phyloP scores from a whole-genome alignment of 371 early-diverging fungal genomes.

The Apophysomyces trapeziformis region DNA sequence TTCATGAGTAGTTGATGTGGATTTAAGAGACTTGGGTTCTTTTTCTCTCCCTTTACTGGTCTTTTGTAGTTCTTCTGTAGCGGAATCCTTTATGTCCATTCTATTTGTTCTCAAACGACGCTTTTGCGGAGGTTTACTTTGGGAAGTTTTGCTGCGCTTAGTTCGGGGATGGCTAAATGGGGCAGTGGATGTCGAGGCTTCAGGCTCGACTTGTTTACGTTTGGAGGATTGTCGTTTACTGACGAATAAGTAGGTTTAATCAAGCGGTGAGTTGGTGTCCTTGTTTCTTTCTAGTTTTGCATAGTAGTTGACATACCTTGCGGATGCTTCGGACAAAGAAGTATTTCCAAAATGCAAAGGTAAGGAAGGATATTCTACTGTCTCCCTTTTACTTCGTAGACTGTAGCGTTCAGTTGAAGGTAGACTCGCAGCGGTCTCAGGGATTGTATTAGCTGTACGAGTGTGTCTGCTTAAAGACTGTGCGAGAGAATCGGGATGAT shows the following conservation, averaged over 20 bases:
- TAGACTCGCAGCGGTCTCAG: slow-evolving; percentile 8
- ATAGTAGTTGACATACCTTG: neutral
- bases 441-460: slow-evolving; percentile 12
- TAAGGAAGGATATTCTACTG: neutral
- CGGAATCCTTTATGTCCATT: neutral
- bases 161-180: slow-evolving; percentile 1
- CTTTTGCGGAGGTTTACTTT: neutral
- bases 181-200: slow-evolving; percentile 8
- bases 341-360: neutral
- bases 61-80: neutral
- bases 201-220: slow-evolving; percentile 3
- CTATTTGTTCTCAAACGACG: neutral
- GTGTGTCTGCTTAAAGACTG: slow-evolving; percentile 8
- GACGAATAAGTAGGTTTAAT: neutral
- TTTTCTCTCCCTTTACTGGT: slow-evolving; percentile 1
- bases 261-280: neutral
- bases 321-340: neutral
- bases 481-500: slow-evolving; percentile 18
- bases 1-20: neutral
- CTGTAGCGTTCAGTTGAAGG: slow-evolving; percentile 19
- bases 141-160: neutral
- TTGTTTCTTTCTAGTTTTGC: neutral
- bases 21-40: neutral
- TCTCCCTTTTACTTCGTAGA: slow-evolving; percentile 12
- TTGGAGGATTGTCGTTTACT: slow-evolving; percentile 9